Percentiles rank a stretch among this genome's conserved stretches.
Conservation (phyloP, 1,139 yeast species). For the Protomyces lactucae-debilis region DNA sequence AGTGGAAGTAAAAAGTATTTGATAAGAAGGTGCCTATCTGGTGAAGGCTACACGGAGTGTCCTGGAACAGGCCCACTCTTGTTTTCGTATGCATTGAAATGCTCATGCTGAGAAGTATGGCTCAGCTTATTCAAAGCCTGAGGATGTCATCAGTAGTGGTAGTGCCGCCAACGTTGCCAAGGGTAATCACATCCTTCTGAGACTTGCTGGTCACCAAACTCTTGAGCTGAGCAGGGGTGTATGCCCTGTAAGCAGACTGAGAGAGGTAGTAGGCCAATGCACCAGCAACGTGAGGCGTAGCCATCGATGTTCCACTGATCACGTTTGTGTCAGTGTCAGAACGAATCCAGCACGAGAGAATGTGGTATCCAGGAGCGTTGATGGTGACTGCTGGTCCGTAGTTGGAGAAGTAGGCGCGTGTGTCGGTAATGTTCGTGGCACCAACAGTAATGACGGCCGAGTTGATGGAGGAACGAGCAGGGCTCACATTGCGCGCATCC, state of each 20-base stretch:
- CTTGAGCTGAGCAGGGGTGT: not conserved
- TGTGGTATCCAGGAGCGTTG: conserved; percentile 79
- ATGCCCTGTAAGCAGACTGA: conserved; percentile 49
- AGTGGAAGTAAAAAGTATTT: too few species aligned
- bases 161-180: not conserved
- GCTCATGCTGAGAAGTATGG: not conserved
- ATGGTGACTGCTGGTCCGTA: conserved; percentile 81
- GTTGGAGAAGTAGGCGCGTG: conserved; percentile 75
- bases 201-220: not conserved
- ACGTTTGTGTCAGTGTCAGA: conserved; percentile 66
- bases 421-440: conserved; percentile 69
- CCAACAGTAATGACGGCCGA: conserved; percentile 69
- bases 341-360: conserved; percentile 73
- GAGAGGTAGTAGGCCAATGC: conserved; percentile 37
- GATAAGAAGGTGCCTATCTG: too few species aligned
- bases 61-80: too few species aligned
- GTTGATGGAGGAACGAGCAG: conserved; percentile 41
- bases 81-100: not conserved
- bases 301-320: conserved; percentile 88
- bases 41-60: too few species aligned
- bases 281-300: conserved; percentile 82
- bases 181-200: not conserved
- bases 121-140: not conserved
- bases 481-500: conserved; percentile 65
- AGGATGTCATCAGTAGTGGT: not conserved